Evolutionary conservation across 2,329 filamentous ascomycete genomes (phyloP), one percentile per base, ranked within the genome.

Genomic region (Cordyceps cateniannulata): DNA sequence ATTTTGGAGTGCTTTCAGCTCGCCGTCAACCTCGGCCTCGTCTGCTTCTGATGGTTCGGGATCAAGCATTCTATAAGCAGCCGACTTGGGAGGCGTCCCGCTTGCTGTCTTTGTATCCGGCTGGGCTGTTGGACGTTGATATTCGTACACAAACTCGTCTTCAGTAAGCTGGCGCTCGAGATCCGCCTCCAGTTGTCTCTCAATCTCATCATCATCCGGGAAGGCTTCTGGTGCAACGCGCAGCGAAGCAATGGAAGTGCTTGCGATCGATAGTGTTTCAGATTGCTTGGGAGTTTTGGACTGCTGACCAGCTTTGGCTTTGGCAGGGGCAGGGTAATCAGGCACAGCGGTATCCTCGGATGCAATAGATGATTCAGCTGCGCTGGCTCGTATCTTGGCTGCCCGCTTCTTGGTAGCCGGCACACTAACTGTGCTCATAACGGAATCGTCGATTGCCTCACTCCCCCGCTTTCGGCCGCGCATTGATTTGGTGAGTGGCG

Each of bases 401-500:
- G 80, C 79, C 49, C 84, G 80, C 70, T 84, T 87, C 71, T 89
- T 90, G 0, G 79, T 68, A 1, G 83, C 80, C 8, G 81, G 81
- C 0, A 74, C 77, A 59, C 82, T 79, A 3, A 74, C 70, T 6
- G 73, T 68, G 27, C 72, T 75, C 48, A 78, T 63, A 1, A 69
- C 70, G 0, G 78, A 76, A 49, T 83, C 78, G 20, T 85, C 79
- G 50, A 86, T 73, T 10, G 82, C 81, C 35, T 85, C 83, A 63
- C 86, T 90, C 4, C 76, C 72, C 63, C 88, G 79, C 71, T 91
- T 91, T 69, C 80, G 85, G 32, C 84, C 85, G 54, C 80, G 76
- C 2, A 75, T 67, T 1, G 76, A 66, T 65, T 81, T 80, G 1
- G 72, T 69, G 1, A 74, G 70, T 2, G 74, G 72, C 1, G 70